Evolutionary conservation across 495 filamentous ascomycete species (phyloP), one percentile per base, ranked within the genome.

Genomic region (Podospora conica): DNA sequence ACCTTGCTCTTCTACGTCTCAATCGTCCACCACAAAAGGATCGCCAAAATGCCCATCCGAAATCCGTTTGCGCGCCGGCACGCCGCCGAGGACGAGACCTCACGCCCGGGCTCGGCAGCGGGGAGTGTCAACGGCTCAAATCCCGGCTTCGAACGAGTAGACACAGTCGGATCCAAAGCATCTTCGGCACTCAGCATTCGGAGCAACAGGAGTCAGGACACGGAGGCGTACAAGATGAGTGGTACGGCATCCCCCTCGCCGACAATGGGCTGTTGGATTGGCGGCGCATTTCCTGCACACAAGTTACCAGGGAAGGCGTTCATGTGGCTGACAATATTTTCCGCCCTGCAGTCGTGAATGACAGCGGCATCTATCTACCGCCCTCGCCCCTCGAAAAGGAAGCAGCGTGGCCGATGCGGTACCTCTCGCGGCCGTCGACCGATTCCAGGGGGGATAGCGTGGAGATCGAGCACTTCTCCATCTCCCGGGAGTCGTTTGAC

Each of bases 401-500:
- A 71, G 83, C 87, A 66, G 89, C 92, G 71, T 98, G 93, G 96
- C 87, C 87, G 54, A 84, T 83, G 71, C 89, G 88, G 54, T 87
- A 90, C 25, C 87, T 88, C 9, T 86, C 86, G 12, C 84, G 83
- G 68, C 85, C 88, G 1, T 90, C 90, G 9, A 90, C 78, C 68
- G 78, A 88, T 73, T 90, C 88, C 65, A 84, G 85, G 27, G 87
- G 84, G 70, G 83, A 88, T 63, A 80, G 92, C 63, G 83, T 88
- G 71, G 90, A 94, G 65, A 91, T 92, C 72, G 95, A 98, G 71
- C 93, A 91, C 23, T 98, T 98, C 78, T 91, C 90, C 61, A 98
- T 98, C 78, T 97, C 95, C 29, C 88, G 95, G 69, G 95, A 98
- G 78, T 97, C 93, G 9, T 98, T 98, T 76, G 95, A 98, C 75